Evolutionary conservation across 139 green algal genomes (phyloP).

Genomic region (Haematococcus sp.): DNA sequence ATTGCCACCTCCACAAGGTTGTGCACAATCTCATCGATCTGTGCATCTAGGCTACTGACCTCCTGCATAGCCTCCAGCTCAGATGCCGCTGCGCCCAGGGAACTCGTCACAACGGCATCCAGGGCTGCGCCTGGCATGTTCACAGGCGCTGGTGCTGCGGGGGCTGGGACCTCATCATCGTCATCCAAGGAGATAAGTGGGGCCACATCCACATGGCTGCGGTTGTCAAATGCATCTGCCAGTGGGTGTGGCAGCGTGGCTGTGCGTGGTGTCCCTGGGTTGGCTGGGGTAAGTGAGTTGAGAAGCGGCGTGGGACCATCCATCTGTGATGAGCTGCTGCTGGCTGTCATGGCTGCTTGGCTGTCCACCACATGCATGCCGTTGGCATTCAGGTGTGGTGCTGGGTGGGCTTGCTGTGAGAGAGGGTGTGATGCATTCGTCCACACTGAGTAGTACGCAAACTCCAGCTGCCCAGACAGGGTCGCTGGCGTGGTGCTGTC

Average conservation of each 20-base stretch:
- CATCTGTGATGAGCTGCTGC: too few relatives aligned
- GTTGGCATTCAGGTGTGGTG: too few relatives aligned
- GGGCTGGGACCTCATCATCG: neutral
- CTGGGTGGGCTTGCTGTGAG: too few relatives aligned
- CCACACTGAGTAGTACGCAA: conserved; percentile 9
- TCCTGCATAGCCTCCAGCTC: neutral
- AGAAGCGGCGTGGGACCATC: too few relatives aligned
- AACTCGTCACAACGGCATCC: neutral
- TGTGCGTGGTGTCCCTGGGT: neutral
- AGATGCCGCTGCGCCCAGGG: neutral
- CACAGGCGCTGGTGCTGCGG: neutral
- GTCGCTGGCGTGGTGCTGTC: neutral
- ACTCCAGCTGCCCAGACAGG: neutral
- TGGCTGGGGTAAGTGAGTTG: neutral
- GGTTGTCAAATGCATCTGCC: neutral
- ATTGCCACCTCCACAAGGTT: conserved; percentile 2
- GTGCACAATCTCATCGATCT: neutral
- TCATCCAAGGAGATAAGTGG: too few relatives aligned
- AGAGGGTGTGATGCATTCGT: neutral
- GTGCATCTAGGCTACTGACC: neutral
- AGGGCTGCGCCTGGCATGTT: neutral
- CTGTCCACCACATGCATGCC: too few relatives aligned
- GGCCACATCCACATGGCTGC: too few relatives aligned
- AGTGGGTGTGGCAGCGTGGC: neutral
- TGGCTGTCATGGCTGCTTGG: too few relatives aligned